Conservation (phyloP, 2,329 filamentous ascomycete genomes). For the Fusarium cyanostomum region DNA sequence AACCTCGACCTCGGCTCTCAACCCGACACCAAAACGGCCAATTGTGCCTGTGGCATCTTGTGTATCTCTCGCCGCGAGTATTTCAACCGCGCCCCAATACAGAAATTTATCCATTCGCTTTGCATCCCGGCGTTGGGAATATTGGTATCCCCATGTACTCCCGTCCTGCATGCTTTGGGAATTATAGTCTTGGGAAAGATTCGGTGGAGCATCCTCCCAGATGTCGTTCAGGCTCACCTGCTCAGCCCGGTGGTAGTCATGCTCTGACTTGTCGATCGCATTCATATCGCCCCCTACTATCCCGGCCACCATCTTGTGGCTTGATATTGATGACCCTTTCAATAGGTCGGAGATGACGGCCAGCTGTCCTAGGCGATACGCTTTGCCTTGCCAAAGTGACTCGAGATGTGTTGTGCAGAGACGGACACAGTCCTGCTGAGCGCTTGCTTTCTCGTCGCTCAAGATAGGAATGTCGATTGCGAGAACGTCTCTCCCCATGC, state of each 20-base stretch:
- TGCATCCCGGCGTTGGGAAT: background rate
- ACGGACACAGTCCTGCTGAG: background rate
- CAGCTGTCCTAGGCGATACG: background rate
- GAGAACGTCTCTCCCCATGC: slow-evolving; percentile 11
- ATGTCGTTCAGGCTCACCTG: background rate
- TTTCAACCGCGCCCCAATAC: background rate
- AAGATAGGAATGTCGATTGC: slow-evolving; percentile 1
- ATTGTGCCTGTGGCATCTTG: background rate
- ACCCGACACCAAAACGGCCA: background rate
- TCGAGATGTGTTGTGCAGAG: slow-evolving; percentile 16
- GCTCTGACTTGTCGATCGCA: background rate
- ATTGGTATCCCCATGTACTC: background rate
- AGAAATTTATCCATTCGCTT: slow-evolving; percentile 13
- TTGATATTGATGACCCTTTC: background rate
- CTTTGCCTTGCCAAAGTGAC: slow-evolving; percentile 5
- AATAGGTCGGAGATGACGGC: slow-evolving; percentile 5
- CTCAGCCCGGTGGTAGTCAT: background rate
- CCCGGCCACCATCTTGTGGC: background rate
- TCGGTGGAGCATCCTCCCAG: background rate
- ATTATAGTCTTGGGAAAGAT: background rate
- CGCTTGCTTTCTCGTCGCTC: background rate
- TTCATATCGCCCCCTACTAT: slow-evolving; percentile 22
- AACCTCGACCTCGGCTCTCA: background rate
- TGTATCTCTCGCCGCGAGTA: background rate
- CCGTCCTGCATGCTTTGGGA: background rate